phyloP scores from a whole-genome alignment of 306 rosid species.

The Spatholobus suberectus region DNA sequence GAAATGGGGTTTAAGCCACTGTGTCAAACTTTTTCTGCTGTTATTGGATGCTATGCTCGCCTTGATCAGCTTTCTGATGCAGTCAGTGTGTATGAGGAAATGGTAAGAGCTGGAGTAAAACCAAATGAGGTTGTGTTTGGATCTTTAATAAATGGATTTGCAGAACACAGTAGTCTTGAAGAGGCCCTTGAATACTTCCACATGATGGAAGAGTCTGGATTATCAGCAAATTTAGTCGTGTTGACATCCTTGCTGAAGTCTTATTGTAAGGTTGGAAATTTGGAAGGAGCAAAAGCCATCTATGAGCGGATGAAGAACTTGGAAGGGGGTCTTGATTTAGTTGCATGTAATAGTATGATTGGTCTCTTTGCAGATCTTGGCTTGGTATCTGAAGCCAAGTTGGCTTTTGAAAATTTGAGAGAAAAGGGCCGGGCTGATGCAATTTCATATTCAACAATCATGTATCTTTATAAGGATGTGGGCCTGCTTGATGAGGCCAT shows the following conservation, averaged over 20 bases:
- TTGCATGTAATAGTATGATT: conserved; percentile 85
- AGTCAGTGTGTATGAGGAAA: conserved; percentile 59
- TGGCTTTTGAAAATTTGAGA: conserved; percentile 67
- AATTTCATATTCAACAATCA: conserved; percentile 73
- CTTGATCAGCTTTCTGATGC: conserved; percentile 82
- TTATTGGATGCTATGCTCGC: conserved; percentile 75
- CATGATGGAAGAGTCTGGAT: conserved; percentile 74
- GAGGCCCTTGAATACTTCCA: conserved; percentile 68
- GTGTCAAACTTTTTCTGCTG: conserved; percentile 76
- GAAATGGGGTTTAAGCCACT: conserved; percentile 67
- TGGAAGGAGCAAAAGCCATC: conserved; percentile 68
- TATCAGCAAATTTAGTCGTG: conserved; percentile 67
- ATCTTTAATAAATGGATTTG: conserved; percentile 84
- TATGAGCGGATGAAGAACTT: conserved; percentile 63
- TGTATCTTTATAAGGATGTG: conserved; percentile 73
- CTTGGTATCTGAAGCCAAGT: conserved; percentile 79
- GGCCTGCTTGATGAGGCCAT: conserved; percentile 79
- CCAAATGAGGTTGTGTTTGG: conserved; percentile 88
- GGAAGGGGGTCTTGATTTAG: conserved; percentile 70
- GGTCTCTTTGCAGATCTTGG: conserved; percentile 74
- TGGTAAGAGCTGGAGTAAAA: conserved; percentile 61
- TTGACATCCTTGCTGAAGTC: conserved; percentile 80
- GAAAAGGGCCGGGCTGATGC: conserved; percentile 64
- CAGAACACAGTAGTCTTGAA: conserved; percentile 76
- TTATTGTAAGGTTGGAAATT: conserved; percentile 69